Percentiles rank a stretch among this genome's conserved stretches.
Evolutionary conservation across 371 early-diverging fungal species (phyloP).

Genomic region (Circinella umbellata): DNA sequence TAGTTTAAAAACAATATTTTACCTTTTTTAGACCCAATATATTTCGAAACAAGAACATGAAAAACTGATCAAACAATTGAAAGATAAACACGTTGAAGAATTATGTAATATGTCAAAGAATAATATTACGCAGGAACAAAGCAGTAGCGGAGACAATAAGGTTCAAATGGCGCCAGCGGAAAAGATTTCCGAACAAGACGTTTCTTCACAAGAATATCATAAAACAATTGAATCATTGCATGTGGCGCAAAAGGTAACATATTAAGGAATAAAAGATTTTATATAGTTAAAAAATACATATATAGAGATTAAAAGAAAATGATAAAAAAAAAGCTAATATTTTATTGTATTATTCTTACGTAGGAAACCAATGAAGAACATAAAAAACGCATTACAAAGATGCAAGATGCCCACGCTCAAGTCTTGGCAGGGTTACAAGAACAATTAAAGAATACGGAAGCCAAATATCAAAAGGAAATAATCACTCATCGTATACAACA

Average conservation of each 20-base stretch:
- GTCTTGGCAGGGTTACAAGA: constrained; percentile 17
- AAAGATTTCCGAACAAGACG: neutral
- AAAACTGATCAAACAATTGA: constrained; percentile 1
- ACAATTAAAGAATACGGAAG: constrained; percentile 3
- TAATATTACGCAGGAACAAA: too few species aligned
- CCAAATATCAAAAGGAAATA: constrained; percentile 4
- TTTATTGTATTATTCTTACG: too few species aligned
- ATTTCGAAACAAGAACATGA: constrained; percentile 8
- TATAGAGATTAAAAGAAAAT: neutral
- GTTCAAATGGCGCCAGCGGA: neutral
- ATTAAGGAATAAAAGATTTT: neutral
- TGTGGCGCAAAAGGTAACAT: constrained; percentile 4
- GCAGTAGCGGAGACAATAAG: neutral
- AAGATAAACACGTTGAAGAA: constrained; percentile 3
- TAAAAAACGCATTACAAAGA: constrained; percentile 7
- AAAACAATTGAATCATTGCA: constrained; percentile 6
- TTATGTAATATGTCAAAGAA: neutral
- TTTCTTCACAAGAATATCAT: constrained; percentile 2
- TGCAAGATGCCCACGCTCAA: constrained; percentile 8
- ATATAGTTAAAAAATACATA: neutral
- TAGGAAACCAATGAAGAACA: constrained; percentile 8
- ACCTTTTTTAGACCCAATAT: neutral
- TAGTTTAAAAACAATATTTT: too few species aligned
- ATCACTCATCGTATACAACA: neutral
- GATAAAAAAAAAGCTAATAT: neutral